Base-by-base conservation (phyloP, 1,139 yeast species). In the Sugiyamaella novakii region DNA sequence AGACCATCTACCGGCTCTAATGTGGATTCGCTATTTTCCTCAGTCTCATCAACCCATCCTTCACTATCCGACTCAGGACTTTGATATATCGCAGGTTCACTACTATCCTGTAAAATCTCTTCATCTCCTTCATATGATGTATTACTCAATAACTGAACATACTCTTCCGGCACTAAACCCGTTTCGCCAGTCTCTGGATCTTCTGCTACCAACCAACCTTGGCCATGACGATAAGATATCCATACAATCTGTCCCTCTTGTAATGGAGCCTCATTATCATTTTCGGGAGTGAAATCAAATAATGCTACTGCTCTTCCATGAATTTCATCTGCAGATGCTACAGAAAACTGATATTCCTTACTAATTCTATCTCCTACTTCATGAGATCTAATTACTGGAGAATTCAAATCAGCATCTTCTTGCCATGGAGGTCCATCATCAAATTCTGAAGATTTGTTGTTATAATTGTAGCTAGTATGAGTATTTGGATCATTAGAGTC, bases 201-300 rank as follows among this genome's bases (percentile, higher is more conserved):
- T 59, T 84, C 87, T 0, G 98, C 98, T 43, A 92, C 98, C 3
- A 94, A 75, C 99, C 98, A 92, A 5, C 99, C 99, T 65, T 92
- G 97, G 17, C 98, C 98, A 65, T 92, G 96, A 54, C 95, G 79
- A 66, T 91, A 91, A 52, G 85, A 81, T 27, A 92, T 85, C 80
- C 92, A 84, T 2, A 94, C 80, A 15, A 80, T 68, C 67, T 92
- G 98, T 33, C 96, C 96, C 60, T 86, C 95, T 6, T 67, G 68
- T 35, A 92, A 71, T 11, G 78, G 81, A 46, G 91, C 81, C 62
- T 92, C 99, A 65, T 92, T 92, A 59, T 88, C 96, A 66, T 92
- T 92, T 64, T 92, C 98, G 0, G 98, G 96, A 27, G 72, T 75
- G 64, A 92, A 92, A 60, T 91, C 94, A 67, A 89, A 92, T 47